Evolutionary conservation across 1,139 yeast genomes (phyloP).

Genomic region (Geotrichum macrosporum): DNA sequence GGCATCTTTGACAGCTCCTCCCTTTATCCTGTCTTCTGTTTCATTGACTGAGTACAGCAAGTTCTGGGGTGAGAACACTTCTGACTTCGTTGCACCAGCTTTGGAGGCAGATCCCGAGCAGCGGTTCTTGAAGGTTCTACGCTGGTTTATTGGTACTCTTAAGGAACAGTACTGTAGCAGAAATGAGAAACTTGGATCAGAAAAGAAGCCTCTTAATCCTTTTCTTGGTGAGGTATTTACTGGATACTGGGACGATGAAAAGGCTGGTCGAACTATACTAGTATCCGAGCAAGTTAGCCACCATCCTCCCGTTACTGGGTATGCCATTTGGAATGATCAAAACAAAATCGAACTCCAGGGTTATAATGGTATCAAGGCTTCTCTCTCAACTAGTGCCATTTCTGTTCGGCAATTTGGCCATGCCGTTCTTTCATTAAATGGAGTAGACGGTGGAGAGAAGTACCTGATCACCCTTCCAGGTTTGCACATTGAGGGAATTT

Average conservation of each 20-base stretch:
- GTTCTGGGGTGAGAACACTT: constrained; percentile 79
- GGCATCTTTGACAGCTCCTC: constrained; percentile 93
- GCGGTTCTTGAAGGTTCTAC: constrained; percentile 76
- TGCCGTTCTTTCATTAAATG: constrained; percentile 62
- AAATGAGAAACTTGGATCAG: constrained; percentile 84
- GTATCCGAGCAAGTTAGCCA: constrained; percentile 91
- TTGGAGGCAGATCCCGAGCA: constrained; percentile 45
- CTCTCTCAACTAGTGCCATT: constrained; percentile 71
- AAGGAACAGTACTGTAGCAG: constrained; percentile 92
- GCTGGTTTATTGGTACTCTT: constrained; percentile 87
- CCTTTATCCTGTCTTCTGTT: constrained; percentile 89
- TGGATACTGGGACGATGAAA: constrained; percentile 62
- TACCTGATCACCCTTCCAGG: constrained; percentile 88
- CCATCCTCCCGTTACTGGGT: constrained; percentile 94
- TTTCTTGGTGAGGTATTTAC: constrained; percentile 89
- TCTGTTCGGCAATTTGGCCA: constrained; percentile 91
- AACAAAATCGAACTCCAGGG: constrained; percentile 72
- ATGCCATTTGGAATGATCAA: constrained; percentile 67
- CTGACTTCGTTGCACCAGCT: constrained; percentile 68
- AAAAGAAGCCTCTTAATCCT: constrained; percentile 94
- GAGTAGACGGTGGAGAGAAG: constrained; percentile 51
- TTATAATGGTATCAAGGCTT: constrained; percentile 81
- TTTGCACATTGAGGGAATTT: constrained; percentile 89
- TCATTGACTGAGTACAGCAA: constrained; percentile 88
- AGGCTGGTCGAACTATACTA: constrained; percentile 53